phyloP scores from a whole-genome alignment of 352 stramenopile species.

The Pythium monospermum region DNA sequence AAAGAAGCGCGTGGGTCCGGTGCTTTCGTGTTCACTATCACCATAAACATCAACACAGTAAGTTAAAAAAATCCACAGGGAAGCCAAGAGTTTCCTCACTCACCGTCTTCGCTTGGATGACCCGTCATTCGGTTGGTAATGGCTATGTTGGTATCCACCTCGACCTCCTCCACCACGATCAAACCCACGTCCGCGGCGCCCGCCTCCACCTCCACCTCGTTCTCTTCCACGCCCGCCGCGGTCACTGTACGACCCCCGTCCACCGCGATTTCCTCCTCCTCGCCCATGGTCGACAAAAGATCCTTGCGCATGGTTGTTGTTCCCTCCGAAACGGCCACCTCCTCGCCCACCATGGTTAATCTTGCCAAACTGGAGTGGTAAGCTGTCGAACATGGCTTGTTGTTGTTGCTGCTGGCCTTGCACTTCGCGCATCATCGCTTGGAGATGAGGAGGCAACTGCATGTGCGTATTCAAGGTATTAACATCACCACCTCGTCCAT shows the following conservation, averaged over 20 bases:
- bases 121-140: neutral
- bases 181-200: slow-evolving; percentile 12
- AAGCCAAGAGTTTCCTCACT: no score
- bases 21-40: slow-evolving; percentile 31
- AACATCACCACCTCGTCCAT: slow-evolving; percentile 3
- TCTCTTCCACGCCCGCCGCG: neutral
- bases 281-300: slow-evolving; percentile 12
- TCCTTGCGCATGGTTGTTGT: slow-evolving; percentile 15
- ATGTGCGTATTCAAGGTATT: neutral
- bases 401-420: slow-evolving; percentile 5
- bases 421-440: slow-evolving; percentile 55
- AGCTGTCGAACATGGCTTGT: slow-evolving; percentile 3
- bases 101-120: slow-evolving; percentile 46
- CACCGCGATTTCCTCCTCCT: slow-evolving; percentile 3
- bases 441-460: slow-evolving; percentile 42
- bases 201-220: slow-evolving; percentile 11
- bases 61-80: neutral
- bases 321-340: neutral
- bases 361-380: slow-evolving; percentile 14
- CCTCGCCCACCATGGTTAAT: neutral
- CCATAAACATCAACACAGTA: neutral
- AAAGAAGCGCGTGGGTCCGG: slow-evolving; percentile 49
- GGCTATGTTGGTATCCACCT: slow-evolving; percentile 8
- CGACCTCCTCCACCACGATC: slow-evolving; percentile 16
- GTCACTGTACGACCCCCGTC: slow-evolving; percentile 9